Evolutionary conservation across 1,139 yeast species (phyloP).

Genomic region (Nakaseomyces kungkrabaensis): DNA sequence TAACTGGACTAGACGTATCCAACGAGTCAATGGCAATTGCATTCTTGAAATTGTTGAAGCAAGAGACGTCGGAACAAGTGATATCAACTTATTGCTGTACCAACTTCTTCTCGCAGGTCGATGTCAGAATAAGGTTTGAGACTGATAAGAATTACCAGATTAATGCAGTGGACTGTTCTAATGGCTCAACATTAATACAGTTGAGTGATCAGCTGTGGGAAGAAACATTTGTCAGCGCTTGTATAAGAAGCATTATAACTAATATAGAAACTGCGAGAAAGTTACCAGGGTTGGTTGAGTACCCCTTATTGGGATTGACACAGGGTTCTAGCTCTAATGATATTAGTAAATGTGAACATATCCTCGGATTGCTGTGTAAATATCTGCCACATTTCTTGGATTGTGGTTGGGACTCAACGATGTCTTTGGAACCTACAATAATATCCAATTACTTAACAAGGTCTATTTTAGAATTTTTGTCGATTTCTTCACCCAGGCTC

Average conservation of each 20-base stretch:
- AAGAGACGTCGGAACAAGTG: slow-evolving; percentile 10
- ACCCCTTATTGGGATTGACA: slow-evolving; percentile 23
- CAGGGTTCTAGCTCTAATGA: slow-evolving; percentile 17
- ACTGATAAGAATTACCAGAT: slow-evolving; percentile 41
- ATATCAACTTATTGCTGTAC: slow-evolving; percentile 55
- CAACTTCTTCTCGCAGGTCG: slow-evolving; percentile 59
- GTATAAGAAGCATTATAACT: slow-evolving; percentile 62
- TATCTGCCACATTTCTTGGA: slow-evolving; percentile 59
- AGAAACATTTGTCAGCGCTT: slow-evolving; percentile 64
- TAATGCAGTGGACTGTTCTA: slow-evolving; percentile 31
- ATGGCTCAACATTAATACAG: slow-evolving; percentile 17
- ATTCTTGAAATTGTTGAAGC: slow-evolving; percentile 63
- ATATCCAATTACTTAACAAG: slow-evolving; percentile 69
- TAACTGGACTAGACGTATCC: slow-evolving; percentile 55
- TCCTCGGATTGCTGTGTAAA: slow-evolving; percentile 50
- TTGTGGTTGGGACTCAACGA: slow-evolving; percentile 59
- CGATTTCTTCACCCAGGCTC: slow-evolving; percentile 46
- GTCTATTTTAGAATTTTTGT: slow-evolving; percentile 54
- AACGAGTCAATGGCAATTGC: slow-evolving; percentile 55
- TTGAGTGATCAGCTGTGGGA: slow-evolving; percentile 48
- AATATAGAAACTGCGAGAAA: slow-evolving; percentile 57
- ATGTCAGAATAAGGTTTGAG: slow-evolving; percentile 58
- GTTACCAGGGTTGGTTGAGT: slow-evolving; percentile 43
- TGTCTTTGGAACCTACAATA: slow-evolving; percentile 43
- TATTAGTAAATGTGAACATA: slow-evolving; percentile 38